phyloP scores from a whole-genome alignment of 2,329 filamentous ascomycete species.

The Sclerotiophoma versabilis region DNA sequence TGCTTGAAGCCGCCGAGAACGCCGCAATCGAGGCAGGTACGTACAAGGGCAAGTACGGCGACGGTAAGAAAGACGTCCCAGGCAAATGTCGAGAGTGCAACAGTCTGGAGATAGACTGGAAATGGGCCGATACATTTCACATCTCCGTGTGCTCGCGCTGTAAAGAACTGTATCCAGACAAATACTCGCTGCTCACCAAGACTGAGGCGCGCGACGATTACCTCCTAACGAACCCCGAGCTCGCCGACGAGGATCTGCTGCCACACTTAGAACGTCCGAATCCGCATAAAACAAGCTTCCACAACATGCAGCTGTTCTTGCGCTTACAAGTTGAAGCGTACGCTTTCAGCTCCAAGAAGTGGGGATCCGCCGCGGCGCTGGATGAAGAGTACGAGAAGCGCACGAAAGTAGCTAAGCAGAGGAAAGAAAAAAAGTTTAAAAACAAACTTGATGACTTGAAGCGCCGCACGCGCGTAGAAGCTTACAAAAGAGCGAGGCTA shows the following conservation, averaged over 20 bases:
- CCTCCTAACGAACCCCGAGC: conserved; percentile 89
- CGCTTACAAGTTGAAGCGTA: conserved; percentile 95
- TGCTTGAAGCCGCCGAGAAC: conserved; percentile 53
- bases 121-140: conserved; percentile 86
- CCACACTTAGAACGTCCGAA: conserved; percentile 90
- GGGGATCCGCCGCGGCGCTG: conserved; percentile 84
- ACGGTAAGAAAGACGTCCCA: conserved; percentile 52
- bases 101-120: conserved; percentile 88
- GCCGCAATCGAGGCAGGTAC: conserved; percentile 35
- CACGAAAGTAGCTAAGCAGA: conserved; percentile 78
- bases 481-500: conserved; percentile 69
- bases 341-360: conserved; percentile 81
- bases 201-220: conserved; percentile 97
- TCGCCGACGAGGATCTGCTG: conserved; percentile 85
- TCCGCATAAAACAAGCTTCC: conserved; percentile 94
- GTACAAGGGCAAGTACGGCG: conserved; percentile 44
- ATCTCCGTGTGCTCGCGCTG: conserved; percentile 79
- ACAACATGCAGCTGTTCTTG: conserved; percentile 98
- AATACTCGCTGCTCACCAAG: conserved; percentile 94
- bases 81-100: conserved; percentile 85
- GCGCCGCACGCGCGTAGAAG: conserved; percentile 90
- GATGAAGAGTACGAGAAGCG: conserved; percentile 88
- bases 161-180: conserved; percentile 89
- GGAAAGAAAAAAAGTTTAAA: conserved; percentile 92
- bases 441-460: conserved; percentile 88